Evolutionary conservation across 2,329 filamentous ascomycete genomes (phyloP), one percentile per base, ranked within the genome.

Genomic region (Stylonectria norvegica): DNA sequence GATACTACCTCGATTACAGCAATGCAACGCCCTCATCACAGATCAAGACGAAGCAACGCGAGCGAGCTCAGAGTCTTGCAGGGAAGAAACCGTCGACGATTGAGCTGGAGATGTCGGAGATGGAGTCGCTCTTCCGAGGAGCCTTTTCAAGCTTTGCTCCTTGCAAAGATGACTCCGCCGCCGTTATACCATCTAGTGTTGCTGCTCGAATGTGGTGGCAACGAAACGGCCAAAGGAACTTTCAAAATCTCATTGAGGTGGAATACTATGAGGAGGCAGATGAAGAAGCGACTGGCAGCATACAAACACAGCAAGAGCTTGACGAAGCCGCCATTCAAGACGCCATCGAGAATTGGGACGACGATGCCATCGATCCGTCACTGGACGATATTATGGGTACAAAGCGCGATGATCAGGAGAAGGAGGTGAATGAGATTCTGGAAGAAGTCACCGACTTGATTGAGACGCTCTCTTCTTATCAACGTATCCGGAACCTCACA

Each of bases 141-240:
- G 86, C 83, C 2, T 91, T 89, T 61, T 89, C 85, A 1, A 86
- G 83, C 56, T 91, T 90, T 60, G 86, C 86, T 5, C 86, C 86
- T 0, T 81, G 77, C 36, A 83, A 79, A 52, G 86, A 91, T 60
- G 82, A 90, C 57, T 76, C 84, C 3, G 78, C 75, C 10, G 83
- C 86, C 5, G 71, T 89, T 42, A 71, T 89, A 3, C 79, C 86
- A 0, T 79, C 82, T 2, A 78, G 79, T 22, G 73, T 80, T 35
- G 78, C 86, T 43, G 79, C 81, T 37, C 78, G 79, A 54, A 66
- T 90, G 34, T 90, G 86, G 85, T 91, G 86, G 85, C 81, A 88
- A 58, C 79, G 79, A 46, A 69, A 77, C 36, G 86, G 86, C 19
- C 76, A 79, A 51, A 78, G 77, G 44, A 76, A 69, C 40, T 87